Conservation (phyloP, 371 early-diverging fungal species). For the Funneliformis caledonium region DNA sequence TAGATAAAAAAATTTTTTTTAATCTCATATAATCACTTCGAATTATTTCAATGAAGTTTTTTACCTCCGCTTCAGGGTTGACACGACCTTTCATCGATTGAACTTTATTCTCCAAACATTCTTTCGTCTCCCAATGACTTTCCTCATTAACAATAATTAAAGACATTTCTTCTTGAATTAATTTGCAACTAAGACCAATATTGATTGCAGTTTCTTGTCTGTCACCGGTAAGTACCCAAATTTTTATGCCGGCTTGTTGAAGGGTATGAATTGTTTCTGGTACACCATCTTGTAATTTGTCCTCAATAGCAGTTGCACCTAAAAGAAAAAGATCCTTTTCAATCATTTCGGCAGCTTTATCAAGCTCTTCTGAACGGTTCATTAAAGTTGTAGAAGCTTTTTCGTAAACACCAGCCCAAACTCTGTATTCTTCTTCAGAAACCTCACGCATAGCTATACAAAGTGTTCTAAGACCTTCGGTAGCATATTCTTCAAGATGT, state of each 20-base stretch:
- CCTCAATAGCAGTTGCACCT: slow-evolving; percentile 99
- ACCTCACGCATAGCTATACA: slow-evolving; percentile 94
- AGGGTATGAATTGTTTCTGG: slow-evolving; percentile 96
- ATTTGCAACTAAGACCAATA: slow-evolving; percentile 90
- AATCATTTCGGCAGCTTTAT: slow-evolving; percentile 92
- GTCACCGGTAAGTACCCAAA: slow-evolving; percentile 98
- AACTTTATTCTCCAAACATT: slow-evolving; percentile 75
- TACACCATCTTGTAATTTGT: slow-evolving; percentile 97
- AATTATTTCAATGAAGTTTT: background rate
- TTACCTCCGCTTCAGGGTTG: slow-evolving; percentile 61
- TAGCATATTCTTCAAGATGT: slow-evolving; percentile 87
- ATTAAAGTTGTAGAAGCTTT: slow-evolving; percentile 88
- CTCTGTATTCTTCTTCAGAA: slow-evolving; percentile 83
- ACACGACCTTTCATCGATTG: slow-evolving; percentile 65
- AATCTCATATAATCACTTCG: slow-evolving; percentile 40
- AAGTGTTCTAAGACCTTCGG: slow-evolving; percentile 91
- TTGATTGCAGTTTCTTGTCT: slow-evolving; percentile 94
- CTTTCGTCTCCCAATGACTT: slow-evolving; percentile 79
- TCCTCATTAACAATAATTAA: slow-evolving; percentile 84
- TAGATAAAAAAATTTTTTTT: too few relatives aligned
- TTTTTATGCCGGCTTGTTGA: slow-evolving; percentile 91
- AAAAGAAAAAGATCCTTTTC: slow-evolving; percentile 90
- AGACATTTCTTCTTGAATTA: slow-evolving; percentile 84
- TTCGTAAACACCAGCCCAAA: slow-evolving; percentile 84
- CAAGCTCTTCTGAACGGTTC: slow-evolving; percentile 86